Base-by-base conservation (phyloP, 148 eudicot genomes). In the Rhododendron molle region DNA sequence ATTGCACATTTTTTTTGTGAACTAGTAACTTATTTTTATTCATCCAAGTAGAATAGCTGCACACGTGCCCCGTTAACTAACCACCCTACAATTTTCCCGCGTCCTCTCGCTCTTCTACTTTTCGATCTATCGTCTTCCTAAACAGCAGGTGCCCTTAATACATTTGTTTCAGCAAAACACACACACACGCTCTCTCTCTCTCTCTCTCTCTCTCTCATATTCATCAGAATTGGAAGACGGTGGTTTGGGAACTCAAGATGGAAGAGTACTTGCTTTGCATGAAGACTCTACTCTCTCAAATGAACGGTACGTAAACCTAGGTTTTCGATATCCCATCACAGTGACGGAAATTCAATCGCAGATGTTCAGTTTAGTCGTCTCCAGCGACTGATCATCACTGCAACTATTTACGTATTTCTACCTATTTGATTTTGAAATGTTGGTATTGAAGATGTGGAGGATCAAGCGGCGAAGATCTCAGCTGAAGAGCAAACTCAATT, bases 401-500 rank as follows among this genome's bases (percentile, higher is more conserved):
- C 38, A 58, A 72, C 16, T 62, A 10, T 26, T 67, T 78, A 5
- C 44, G 12, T 12, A 23, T 36, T 38, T 5, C 23, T 4, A 1
- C 21, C 76, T 79, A 46, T 47, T 85, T 78, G 10, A 56, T 85
- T 79, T 30, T 60, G 23, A 40, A 87, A n/a, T 83, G 13, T 73
- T 76, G 36, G 28, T 40, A 26, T 69, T 86, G 81, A 86, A 96
- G 99, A 96, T 93, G 97, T 90, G 85, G 99, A 95, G 87, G 99
- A 96, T 86, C 94, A 96, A 88, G 97, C 96, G n/a, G 91, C 93
- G 14, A 93, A 93, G 83, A 90, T 88, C 34, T 91, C 98, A 1
- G 91, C 91, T 40, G 96, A 96, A 83, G 99, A 96, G 88, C 98
- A 96, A 86, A 94, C 92, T 95, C 96, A 89, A 69, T 83, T 90